A percentile compares a stretch with the other conserved stretches of the same genome.
Evolutionary conservation across 495 filamentous ascomycete genomes (phyloP).

Genomic region (Xylaria telfairii): DNA sequence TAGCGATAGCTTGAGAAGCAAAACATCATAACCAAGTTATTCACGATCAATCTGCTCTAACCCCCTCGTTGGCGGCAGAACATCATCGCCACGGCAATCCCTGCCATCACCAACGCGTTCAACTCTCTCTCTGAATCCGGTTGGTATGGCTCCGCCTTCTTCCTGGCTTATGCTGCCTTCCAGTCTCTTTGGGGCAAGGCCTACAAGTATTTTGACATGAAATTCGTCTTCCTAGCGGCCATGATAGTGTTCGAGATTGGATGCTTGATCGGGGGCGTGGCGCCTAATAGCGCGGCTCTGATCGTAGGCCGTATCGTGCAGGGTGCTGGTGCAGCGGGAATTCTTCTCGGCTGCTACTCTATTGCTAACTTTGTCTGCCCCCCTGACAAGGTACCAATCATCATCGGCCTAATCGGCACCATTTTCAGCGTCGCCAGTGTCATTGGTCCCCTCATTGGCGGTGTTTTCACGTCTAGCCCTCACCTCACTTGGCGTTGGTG

Average conservation of each 20-base stretch:
- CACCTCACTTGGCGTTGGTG: constrained; percentile 71
- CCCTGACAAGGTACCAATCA: constrained; percentile 40
- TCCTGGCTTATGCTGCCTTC: constrained; percentile 60
- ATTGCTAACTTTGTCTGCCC: too few species aligned
- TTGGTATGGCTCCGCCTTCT: constrained; percentile 64
- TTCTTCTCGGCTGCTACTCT: too few species aligned
- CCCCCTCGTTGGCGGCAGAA: too few species aligned
- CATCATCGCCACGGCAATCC: constrained; percentile 50
- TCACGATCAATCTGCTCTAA: too few species aligned
- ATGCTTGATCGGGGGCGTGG: constrained; percentile 57
- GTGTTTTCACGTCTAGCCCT: constrained; percentile 48
- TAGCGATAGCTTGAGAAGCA: too few species aligned
- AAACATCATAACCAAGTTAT: too few species aligned
- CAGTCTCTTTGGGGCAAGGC: constrained; percentile 60
- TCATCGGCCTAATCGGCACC: constrained; percentile 40
- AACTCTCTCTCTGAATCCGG: constrained; percentile 51
- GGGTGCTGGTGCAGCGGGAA: too few species aligned
- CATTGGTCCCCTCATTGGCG: constrained; percentile 64
- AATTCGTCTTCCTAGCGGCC: constrained; percentile 54
- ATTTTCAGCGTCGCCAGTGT: constrained; percentile 71
- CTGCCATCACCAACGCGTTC: constrained; percentile 57
- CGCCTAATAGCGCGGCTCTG: constrained; percentile 55
- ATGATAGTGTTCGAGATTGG: constrained; percentile 58
- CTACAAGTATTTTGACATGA: constrained; percentile 61
- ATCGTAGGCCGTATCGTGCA: constrained; percentile 63